Base-by-base conservation (phyloP, 2,329 filamentous ascomycete genomes). In the Sarocladium brachiariae region DNA sequence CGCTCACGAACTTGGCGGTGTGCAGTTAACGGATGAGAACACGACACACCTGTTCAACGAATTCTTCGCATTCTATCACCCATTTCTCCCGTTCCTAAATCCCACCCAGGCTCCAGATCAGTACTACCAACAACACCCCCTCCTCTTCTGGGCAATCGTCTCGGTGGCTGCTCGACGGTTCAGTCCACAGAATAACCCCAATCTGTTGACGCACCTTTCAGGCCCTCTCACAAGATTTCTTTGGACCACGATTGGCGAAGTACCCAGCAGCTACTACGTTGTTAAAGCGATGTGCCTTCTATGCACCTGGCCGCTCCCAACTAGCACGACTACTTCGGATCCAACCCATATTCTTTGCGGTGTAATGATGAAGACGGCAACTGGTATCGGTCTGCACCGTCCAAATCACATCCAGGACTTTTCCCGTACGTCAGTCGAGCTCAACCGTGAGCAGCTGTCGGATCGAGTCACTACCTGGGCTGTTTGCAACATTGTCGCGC, bases 61-160 rank as follows among this genome's bases (percentile, higher is more conserved):
- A 60, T 92, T 86, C 68, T 92, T 89, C 70, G 71, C 74, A 54
- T 81, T 74, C 60, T 92, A 90, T 63, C 87, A 93, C 63, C 83
- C 81, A 1, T 92, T 87, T 62, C 70, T 92, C 14, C 87, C 87
- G 1, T 86, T 92, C 60, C 77, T 92, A 56, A 86, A 83, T 59
- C 75, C 81, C 5, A 63, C 74, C 9, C 81, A 84, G 56, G 70
- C 78, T 1, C 85, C 89, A 2, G 86, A 93, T 43, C 74, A 82
- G 52, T 93, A 88, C 63, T 86, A 86, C 61, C 78, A 83, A 53
- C 85, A 92, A 59, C 86, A 89, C 48, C 83, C 84, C 3, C 74
- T 96, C 13, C 77, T 96, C 1, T 95, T 95, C 67, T 96, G 90
- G 90, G 80, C 86, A 45, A 85, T 92, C 53, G 74, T 91, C 41